These are phyloP conservation scores for Fusarium nematophilum DNA, from an alignment of 2,329 filamentous ascomycete genomes.

Conservation along the genomic window DNA sequence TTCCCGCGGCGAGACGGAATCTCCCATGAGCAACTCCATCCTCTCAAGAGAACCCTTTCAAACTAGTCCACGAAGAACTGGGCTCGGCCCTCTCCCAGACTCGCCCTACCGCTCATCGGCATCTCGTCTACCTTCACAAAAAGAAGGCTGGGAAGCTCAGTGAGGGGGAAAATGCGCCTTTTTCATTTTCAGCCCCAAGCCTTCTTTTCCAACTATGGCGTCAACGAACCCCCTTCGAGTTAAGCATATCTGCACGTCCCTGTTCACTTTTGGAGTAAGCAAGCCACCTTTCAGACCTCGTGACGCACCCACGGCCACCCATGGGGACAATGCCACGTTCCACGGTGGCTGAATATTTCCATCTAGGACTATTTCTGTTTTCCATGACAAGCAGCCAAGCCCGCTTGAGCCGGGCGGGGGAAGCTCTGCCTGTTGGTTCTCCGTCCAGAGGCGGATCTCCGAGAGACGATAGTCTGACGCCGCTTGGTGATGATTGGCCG, in stretches of 20 bases:
- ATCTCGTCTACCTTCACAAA: no score
- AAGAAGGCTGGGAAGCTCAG: no score
- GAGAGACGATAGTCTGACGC: conserved; percentile 1
- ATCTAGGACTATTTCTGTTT: background rate
- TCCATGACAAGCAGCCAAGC: background rate
- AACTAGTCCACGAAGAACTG: no score
- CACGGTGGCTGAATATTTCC: background rate
- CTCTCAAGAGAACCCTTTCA: no score
- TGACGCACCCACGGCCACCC: background rate
- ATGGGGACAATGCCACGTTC: background rate
- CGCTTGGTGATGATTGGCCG: background rate
- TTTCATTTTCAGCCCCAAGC: background rate
- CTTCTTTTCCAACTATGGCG: background rate
- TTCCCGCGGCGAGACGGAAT: no score
- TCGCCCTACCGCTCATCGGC: no score
- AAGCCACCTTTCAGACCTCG: conserved; percentile 4
- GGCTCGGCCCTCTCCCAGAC: no score
- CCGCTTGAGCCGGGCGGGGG: no score
- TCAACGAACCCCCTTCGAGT: background rate
- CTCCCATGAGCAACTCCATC: no score
- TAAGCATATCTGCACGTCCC: conserved; percentile 6
- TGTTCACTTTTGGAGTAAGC: background rate
- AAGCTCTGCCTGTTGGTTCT: background rate
- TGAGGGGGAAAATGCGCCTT: no score
- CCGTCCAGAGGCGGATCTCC: conserved; percentile 1